Conservation (phyloP, 148 eudicot species). For the Cornus florida region DNA sequence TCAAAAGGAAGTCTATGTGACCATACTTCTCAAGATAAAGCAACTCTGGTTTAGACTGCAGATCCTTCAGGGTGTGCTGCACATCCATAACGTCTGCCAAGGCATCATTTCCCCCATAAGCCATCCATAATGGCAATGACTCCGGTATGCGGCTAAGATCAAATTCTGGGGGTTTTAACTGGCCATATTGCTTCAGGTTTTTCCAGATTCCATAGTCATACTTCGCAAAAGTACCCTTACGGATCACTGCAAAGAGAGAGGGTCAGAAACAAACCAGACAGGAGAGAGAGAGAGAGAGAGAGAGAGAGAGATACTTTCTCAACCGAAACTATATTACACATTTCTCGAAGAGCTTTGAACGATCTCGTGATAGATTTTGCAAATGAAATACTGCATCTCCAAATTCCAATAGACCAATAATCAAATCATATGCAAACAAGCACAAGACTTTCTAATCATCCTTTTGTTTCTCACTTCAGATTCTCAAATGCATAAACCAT, state of each 20-base stretch:
- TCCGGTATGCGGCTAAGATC: slow-evolving; percentile 71
- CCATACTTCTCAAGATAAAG: slow-evolving; percentile 86
- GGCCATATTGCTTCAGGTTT: slow-evolving; percentile 64
- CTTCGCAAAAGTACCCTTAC: slow-evolving; percentile 82
- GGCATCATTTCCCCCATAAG: slow-evolving; percentile 79
- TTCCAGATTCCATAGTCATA: slow-evolving; percentile 82
- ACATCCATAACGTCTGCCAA: slow-evolving; percentile 82
- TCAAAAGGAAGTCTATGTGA: slow-evolving; percentile 80
- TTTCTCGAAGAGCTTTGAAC: neutral
- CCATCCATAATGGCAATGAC: slow-evolving; percentile 91
- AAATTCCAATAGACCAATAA: too few species aligned
- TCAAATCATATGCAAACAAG: too few species aligned
- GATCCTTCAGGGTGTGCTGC: slow-evolving; percentile 64
- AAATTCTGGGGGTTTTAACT: slow-evolving; percentile 65
- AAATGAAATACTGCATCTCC: too few species aligned
- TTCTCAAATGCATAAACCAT: neutral
- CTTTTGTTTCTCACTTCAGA: too few species aligned
- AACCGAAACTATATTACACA: neutral
- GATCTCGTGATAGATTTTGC: too few species aligned
- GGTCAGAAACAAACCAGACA: neutral
- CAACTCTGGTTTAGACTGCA: slow-evolving; percentile 62
- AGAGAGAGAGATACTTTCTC: neutral
- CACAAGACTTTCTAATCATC: too few species aligned
- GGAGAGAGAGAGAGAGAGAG: neutral
- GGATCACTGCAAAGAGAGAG: slow-evolving; percentile 71